These are phyloP conservation scores for Erythrobasidium hasegawianum DNA, from an alignment of 1,284 basidiomycete species.

Conservation along the genomic window DNA sequence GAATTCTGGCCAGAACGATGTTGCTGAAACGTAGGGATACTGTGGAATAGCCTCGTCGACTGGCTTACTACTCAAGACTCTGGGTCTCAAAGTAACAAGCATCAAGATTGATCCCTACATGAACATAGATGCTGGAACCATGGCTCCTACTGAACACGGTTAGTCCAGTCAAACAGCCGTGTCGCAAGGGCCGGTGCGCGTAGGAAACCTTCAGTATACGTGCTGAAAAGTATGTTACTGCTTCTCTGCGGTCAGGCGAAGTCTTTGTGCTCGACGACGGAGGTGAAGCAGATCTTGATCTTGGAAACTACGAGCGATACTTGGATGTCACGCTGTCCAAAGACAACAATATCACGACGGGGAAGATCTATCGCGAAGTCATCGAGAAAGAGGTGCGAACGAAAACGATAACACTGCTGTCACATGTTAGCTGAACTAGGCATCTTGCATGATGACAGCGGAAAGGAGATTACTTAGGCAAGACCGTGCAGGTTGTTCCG, in stretches of 20 bases:
- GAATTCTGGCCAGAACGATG: slow-evolving; percentile 4
- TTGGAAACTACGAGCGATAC: slow-evolving; percentile 98
- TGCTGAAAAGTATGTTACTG: neutral
- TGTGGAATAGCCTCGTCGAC: slow-evolving; percentile 74
- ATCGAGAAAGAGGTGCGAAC: slow-evolving; percentile 85
- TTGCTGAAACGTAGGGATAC: neutral
- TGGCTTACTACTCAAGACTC: slow-evolving; percentile 89
- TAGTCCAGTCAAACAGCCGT: slow-evolving; percentile 46
- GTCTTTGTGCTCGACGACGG: slow-evolving; percentile 98
- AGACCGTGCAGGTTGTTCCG: slow-evolving; percentile 96
- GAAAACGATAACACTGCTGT: neutral
- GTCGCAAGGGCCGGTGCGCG: neutral
- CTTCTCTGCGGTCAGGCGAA: slow-evolving; percentile 62
- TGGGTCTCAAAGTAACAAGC: slow-evolving; percentile 91
- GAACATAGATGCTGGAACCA: slow-evolving; percentile 99
- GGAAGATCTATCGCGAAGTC: slow-evolving; percentile 95
- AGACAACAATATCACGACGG: slow-evolving; percentile 98
- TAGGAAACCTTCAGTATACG: neutral
- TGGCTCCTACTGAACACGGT: slow-evolving; percentile 98
- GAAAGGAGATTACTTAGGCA: slow-evolving; percentile 93
- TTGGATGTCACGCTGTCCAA: slow-evolving; percentile 87
- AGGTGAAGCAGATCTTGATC: slow-evolving; percentile 94
- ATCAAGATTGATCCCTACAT: slow-evolving; percentile 99
- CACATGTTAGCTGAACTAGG: neutral
- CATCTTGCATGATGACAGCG: slow-evolving; percentile 55